Base-by-base conservation (phyloP, 768 basidiomycete genomes). In the Phylloporus scabripes region DNA sequence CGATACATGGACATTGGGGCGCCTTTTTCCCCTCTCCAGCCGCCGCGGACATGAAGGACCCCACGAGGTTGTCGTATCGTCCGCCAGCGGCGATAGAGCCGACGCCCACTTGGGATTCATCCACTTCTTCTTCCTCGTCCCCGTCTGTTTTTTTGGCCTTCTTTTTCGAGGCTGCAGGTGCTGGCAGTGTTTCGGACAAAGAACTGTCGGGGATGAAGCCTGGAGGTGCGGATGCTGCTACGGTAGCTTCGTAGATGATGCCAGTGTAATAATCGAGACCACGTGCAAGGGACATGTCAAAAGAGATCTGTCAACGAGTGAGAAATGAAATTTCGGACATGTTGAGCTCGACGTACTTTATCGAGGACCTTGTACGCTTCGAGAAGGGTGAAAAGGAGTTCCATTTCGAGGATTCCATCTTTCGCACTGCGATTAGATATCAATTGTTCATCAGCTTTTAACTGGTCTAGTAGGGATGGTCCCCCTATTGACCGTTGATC, bases 41-140 rank as follows among this genome's bases (percentile, higher is more conserved):
- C 0, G 92, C 87, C 0, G 87, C 86, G 0, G 83, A 74, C n/a
- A 80, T 76, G 74, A 99, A 96, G 74, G 92, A 80, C 26, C 89
- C 86, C 1, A 99, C 95, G 20, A 99, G 85, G 46, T 85, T 83
- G 72, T 98, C 96, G 69, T 99, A 99, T 29, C 96, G 79, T 8
- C 96, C 96, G 10, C 96, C 96, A 1, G 90, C 96, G n/a, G 94
- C 96, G 65, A 99, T 95, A 12, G 93, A 96, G n/a, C 96, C 96
- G 3, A 98, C 92, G 17, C 96, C 96, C 33, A 98, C 83, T 57
- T 85, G 79, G 1, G 89, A 87, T 64, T 97, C 95, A 67, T 98
- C 95, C 32, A 92, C 71, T 57, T 94, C 95, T 46, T 91, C 85
- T 29, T 90, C 85, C 15, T 82, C 84, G 14, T 73, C 78, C 18